Evolutionary conservation across 495 filamentous ascomycete species (phyloP), one percentile per base, ranked within the genome.

Genomic region (Astrothelium macrocarpum): DNA sequence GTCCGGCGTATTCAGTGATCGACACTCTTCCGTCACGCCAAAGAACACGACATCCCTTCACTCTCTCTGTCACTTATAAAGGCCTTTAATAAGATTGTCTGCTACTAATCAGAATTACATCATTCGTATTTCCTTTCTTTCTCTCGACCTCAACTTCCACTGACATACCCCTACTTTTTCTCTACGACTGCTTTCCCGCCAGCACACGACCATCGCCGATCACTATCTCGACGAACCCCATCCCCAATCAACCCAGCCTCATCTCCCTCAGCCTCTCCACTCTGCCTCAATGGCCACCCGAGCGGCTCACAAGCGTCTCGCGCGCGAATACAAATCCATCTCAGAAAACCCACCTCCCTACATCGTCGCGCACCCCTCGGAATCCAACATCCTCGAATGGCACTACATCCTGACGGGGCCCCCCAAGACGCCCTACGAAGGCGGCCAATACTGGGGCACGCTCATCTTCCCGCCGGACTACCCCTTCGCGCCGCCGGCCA

Each of bases 381-480:
- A 98, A 70, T 78, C 80, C 60, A 97, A 97, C 74, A 98, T 98
- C 70, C 82, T 98, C 26, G 94, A 98, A 81, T 98, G 93, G 94
- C 94, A 98, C 78, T 98, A 96, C 77, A 92, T 97, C 71, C 85
- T 98, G 49, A 96, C 91, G 26, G 95, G 94, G 5, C 94, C 94
- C n/a, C 90, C 93, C 66, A 81, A 88, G 28, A 98, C 94, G 1
- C 93, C 94, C 0, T 98, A 97, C 75, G 85, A 95, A 70, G 84
- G 85, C 76, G 94, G 94, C 42, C 94, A 98, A 73, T 98, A 97
- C 78, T 98, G 94, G 94, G 94, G 94, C 45, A 97, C 95, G 0
- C 78, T 98, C 39, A 87, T 93, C 62, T 98, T 98, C 75, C 94
- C 94, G 28, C 85, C 91, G 10, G 90, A 95, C 78, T 98, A 98